Evolutionary conservation across 2,329 filamentous ascomycete species (phyloP).

Genomic region (Diaporthe longicolla): DNA sequence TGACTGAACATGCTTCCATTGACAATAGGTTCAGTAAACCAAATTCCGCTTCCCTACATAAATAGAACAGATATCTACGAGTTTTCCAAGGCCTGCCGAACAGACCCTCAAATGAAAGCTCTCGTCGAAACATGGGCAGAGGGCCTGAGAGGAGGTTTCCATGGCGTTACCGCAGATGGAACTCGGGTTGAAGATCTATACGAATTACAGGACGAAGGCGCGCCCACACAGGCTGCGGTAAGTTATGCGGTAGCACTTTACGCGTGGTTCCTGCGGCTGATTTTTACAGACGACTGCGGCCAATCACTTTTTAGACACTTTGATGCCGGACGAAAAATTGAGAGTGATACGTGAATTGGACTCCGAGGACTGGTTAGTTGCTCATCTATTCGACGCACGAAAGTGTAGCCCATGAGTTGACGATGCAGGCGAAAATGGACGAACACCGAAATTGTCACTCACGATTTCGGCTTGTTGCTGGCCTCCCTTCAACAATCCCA

Average conservation of each 20-base stretch:
- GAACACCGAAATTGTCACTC: background rate
- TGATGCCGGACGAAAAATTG: background rate
- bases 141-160: background rate
- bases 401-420: background rate
- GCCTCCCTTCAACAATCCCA: background rate
- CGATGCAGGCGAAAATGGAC: slow-evolving; percentile 13
- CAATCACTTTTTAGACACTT: background rate
- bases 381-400: background rate
- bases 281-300: background rate
- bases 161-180: background rate
- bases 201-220: background rate
- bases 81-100: background rate
- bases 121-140: background rate
- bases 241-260: background rate
- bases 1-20: background rate
- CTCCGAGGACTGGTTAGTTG: slow-evolving; percentile 1
- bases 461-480: slow-evolving; percentile 1
- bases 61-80: background rate
- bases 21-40: background rate
- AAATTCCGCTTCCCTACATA: background rate
- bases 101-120: background rate
- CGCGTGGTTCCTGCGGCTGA: background rate
- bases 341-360: background rate
- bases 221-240: background rate
- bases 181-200: background rate